Percentiles rank a stretch among this genome's conserved stretches.
phyloP scores from a whole-genome alignment of 805 yeast species.

The Teunomyces cretensis region DNA sequence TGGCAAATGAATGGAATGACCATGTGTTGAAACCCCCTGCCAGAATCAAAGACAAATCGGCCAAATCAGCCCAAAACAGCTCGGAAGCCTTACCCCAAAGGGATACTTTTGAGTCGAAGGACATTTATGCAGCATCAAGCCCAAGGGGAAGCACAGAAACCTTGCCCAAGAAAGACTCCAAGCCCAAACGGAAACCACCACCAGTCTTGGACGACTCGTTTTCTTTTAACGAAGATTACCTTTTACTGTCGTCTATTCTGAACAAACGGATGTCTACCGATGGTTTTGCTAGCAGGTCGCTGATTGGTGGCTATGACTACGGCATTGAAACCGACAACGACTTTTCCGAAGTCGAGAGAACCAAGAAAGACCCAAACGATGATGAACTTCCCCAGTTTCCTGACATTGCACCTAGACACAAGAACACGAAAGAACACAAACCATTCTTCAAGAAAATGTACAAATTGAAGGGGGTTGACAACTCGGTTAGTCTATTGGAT shows the following conservation, averaged over 20 bases:
- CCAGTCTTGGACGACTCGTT: conserved; percentile 12
- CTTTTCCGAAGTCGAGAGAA: conserved; percentile 1
- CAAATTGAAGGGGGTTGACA: conserved; percentile 10
- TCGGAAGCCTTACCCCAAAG: neutral
- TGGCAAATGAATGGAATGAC: neutral
- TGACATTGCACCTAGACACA: conserved; percentile 16
- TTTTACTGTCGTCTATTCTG: neutral
- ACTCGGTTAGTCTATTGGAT: neutral
- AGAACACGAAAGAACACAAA: conserved; percentile 11
- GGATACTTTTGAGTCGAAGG: neutral
- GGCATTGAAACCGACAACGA: conserved; percentile 5
- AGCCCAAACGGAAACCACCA: conserved; percentile 30
- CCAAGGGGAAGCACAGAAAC: conserved; percentile 3
- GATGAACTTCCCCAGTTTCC: conserved; percentile 37
- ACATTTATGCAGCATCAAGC: neutral
- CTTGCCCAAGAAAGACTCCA: conserved; percentile 4
- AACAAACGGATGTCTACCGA: neutral
- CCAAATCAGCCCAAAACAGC: neutral
- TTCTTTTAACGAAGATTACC: neutral
- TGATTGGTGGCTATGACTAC: neutral
- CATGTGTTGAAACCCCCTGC: neutral
- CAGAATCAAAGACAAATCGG: neutral
- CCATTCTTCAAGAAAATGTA: conserved; percentile 20
- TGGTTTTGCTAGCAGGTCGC: neutral
- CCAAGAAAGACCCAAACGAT: neutral